Percentiles rank a stretch among this genome's conserved stretches.
phyloP scores from a whole-genome alignment of 441 rosid species.

The Raphanus hybrid region DNA sequence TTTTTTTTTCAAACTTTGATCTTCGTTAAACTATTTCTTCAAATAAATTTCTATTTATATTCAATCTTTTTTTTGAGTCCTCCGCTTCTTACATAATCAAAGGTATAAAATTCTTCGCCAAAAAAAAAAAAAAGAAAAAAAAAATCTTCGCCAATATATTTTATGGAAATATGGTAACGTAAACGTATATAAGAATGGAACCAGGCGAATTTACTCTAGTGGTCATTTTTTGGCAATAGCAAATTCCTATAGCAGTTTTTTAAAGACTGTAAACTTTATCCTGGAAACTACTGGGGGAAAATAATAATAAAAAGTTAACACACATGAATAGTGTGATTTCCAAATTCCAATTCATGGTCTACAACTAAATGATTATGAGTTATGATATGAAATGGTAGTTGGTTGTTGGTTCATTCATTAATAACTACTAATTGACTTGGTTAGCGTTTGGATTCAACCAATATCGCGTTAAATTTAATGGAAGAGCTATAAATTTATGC shows the following conservation, averaged over 20 bases:
- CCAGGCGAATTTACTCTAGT: background rate
- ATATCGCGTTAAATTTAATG: constrained; percentile 1
- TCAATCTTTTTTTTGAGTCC: background rate
- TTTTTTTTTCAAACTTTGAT: constrained; percentile 9
- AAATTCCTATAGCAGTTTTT: background rate
- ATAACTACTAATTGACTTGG: background rate
- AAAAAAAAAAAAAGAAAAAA: background rate
- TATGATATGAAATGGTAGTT: constrained; percentile 1
- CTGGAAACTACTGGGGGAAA: background rate
- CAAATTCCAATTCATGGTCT: background rate
- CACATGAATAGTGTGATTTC: constrained; percentile 7
- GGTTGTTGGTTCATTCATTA: background rate
- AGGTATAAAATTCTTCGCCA: background rate
- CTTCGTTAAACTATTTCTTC: constrained; percentile 1
- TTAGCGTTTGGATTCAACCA: background rate
- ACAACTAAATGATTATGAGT: constrained; percentile 3
- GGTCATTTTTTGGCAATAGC: background rate
- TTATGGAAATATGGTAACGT: background rate
- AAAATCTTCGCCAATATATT: background rate
- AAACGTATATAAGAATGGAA: background rate
- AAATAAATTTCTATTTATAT: background rate
- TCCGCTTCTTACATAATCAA: background rate
- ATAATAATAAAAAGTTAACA: background rate
- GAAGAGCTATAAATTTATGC: background rate
- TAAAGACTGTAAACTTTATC: background rate